A percentile compares a stretch with the other conserved stretches of the same genome.
Evolutionary conservation across 176 grass and related monocot genomes (phyloP).

Genomic region (Eremochloa ophiuroides): DNA sequence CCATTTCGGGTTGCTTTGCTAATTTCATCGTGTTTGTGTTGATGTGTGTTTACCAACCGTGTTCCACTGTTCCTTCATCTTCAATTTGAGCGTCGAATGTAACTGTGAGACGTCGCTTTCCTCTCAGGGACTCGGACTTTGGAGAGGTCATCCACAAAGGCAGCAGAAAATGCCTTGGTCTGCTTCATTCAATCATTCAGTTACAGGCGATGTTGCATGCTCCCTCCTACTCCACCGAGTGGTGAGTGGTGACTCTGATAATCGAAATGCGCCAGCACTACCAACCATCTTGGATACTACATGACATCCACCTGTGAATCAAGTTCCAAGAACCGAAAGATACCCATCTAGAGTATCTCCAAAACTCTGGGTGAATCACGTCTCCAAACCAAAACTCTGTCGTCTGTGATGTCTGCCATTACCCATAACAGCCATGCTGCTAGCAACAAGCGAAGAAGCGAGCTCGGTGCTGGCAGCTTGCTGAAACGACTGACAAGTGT

Average conservation of each 20-base stretch:
- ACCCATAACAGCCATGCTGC: too few species aligned
- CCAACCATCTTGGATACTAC: background rate
- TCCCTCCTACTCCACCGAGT: too few species aligned
- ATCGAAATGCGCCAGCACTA: background rate
- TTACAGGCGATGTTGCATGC: background rate
- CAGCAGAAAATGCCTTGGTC: background rate
- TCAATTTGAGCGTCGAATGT: background rate
- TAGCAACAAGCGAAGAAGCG: too few species aligned
- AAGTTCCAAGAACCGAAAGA: conserved; percentile 10
- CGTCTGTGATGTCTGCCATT: background rate
- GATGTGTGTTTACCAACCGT: background rate
- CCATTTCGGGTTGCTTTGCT: background rate
- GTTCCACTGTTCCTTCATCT: background rate
- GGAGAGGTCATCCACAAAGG: background rate
- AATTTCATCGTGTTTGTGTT: background rate
- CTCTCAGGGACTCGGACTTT: background rate
- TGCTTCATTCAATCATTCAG: background rate
- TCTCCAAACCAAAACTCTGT: too few species aligned
- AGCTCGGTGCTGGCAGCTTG: too few species aligned
- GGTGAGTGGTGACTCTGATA: background rate
- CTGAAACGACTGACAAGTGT: too few species aligned
- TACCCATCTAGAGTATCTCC: too few species aligned
- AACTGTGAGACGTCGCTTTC: background rate
- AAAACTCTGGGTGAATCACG: too few species aligned
- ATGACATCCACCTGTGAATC: background rate